Base-by-base conservation (phyloP, 1,284 basidiomycete species). In the Austroboletus rostrupii region DNA sequence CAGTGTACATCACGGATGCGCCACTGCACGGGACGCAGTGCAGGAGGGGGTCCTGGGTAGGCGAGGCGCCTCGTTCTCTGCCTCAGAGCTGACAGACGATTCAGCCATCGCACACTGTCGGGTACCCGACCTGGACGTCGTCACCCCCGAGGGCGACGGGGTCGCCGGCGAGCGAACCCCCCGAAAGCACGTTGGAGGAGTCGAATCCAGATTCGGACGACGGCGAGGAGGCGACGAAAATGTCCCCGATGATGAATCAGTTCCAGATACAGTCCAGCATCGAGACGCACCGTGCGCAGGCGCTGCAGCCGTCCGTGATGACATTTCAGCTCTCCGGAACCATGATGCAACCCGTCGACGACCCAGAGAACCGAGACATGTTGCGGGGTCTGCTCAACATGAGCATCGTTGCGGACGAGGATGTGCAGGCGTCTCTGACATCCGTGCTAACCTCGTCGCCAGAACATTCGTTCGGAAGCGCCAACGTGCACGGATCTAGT, bases 221-320 rank as follows among this genome's bases (percentile, higher is more conserved):
- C 38, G 46, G 35, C 31, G 68, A 68, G 21, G 68, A 68, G 26
- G 42, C 12, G 38, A 56, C 41, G 37, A 47, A 46, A 31, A 70
- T 70, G 64, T 68, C 53, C 1, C 68, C 64, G 42, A 66, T 70
- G 67, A 55, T 66, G 56, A 65, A 55, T 40, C 53, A 62, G 46
- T 69, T 69, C 13, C 64, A 68, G 46, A 38, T 68, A 21, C 65
- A 49, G 16, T 48, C 63, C 6, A 50, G 32, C 45, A 51, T 3
- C 52, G 53, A 29, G 26, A 42, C 23, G 26, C 35, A 53, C 37
- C 52, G 19, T 13, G 19, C 51, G 6, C 65, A 53, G 37, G 45
- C 59, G 9, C 58, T 61, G 31, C 57, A 55, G 5, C 65, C 65
- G 5, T 60, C 55, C 2, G 51, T 69, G 26, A 60, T 66, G 64